Conservation (phyloP, 2,329 filamentous ascomycete species). For the Aquanectria penicillioides region DNA sequence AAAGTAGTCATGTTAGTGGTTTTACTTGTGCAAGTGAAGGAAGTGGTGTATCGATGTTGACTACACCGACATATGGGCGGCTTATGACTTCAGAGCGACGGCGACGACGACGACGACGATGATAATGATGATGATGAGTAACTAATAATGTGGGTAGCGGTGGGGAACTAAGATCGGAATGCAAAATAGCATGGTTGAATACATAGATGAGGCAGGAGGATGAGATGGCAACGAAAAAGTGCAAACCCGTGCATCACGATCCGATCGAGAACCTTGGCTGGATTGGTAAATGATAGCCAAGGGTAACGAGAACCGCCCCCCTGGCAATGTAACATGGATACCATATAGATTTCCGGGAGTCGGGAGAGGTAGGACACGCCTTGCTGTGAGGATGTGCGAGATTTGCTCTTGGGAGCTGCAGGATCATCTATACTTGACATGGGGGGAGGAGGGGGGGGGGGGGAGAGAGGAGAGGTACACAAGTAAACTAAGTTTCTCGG, state of each 20-base stretch:
- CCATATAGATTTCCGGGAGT: slow-evolving; percentile 13
- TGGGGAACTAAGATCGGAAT: neutral
- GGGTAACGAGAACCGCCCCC: slow-evolving; percentile 5
- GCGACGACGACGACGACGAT: neutral
- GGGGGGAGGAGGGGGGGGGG: neutral
- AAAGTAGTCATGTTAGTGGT: slow-evolving; percentile 17
- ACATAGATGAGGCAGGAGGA: slow-evolving; percentile 8
- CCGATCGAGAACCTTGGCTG: slow-evolving; percentile 14
- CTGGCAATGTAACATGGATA: slow-evolving; percentile 12
- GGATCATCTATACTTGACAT: slow-evolving; percentile 5
- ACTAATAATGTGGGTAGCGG: neutral
- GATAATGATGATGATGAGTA: neutral
- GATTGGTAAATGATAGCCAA: neutral
- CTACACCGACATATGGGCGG: slow-evolving; percentile 13
- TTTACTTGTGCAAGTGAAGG: neutral
- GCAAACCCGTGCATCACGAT: slow-evolving; percentile 18
- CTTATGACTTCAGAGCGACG: neutral
- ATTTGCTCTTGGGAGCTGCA: slow-evolving; percentile 7
- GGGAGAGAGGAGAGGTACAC: neutral
- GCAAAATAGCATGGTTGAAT: neutral
- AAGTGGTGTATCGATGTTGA: slow-evolving; percentile 11
- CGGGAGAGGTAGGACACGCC: slow-evolving; percentile 11
- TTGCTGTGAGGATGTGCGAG: neutral
- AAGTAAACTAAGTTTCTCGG: neutral
- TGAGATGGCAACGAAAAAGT: slow-evolving; percentile 3